Evolutionary conservation across 768 basidiomycete genomes (phyloP).

Genomic region (Suillus variegatus): DNA sequence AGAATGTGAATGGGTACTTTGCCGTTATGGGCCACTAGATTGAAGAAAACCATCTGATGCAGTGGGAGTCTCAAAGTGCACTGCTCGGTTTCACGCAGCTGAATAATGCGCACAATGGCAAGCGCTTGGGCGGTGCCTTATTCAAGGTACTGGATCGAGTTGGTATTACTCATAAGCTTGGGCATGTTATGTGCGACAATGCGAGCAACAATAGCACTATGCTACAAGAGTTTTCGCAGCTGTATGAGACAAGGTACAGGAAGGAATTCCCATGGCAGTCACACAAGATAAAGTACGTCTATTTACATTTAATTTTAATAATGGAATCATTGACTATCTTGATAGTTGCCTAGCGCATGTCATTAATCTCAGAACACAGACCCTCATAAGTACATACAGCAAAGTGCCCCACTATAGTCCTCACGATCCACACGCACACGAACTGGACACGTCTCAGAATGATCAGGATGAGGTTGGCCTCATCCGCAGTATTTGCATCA

Average conservation of each 20-base stretch:
- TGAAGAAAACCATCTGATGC: constrained; percentile 26
- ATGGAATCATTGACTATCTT: not conserved
- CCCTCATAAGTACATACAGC: constrained; percentile 17
- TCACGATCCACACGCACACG: not conserved
- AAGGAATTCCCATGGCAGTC: not conserved
- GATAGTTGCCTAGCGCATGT: constrained; percentile 34
- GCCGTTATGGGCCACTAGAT: constrained; percentile 42
- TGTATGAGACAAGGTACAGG: not conserved
- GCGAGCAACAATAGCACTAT: constrained; percentile 39
- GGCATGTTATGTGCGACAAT: constrained; percentile 39
- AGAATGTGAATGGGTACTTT: constrained; percentile 39
- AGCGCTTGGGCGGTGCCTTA: constrained; percentile 30
- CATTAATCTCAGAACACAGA: constrained; percentile 36
- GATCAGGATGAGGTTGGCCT: constrained; percentile 25
- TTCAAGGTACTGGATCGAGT: constrained; percentile 34
- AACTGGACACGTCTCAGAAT: not conserved
- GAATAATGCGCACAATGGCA: constrained; percentile 40
- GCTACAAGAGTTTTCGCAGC: constrained; percentile 27
- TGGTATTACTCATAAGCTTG: constrained; percentile 31
- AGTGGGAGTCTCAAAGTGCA: constrained; percentile 31
- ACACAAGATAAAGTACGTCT: not conserved
- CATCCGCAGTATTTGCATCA: constrained; percentile 19
- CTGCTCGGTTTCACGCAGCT: constrained; percentile 39
- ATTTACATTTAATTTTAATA: not conserved
- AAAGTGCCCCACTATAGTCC: not conserved